Base-by-base conservation (phyloP, 164 flowering plant species). In the Piper longum region DNA sequence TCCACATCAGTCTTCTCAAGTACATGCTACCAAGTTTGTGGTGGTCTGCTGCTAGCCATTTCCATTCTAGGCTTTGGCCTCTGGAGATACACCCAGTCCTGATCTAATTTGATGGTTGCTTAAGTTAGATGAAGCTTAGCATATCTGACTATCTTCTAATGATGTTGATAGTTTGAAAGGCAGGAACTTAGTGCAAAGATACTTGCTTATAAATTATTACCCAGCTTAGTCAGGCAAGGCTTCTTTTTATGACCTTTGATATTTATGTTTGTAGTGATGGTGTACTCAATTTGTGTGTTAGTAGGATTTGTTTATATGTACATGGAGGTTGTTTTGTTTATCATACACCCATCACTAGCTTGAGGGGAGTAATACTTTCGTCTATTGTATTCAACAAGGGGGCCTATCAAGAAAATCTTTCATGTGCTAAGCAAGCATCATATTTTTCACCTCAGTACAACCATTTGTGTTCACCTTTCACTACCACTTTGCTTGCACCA, bases 381-480 rank as follows among this genome's bases (percentile, higher is more conserved):
- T 26, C 36, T 26, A 26, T 26, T 26, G 36, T 26, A 26, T 26
- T 1, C 36, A 26, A 26, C 36, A 26, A 26, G 36, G 36, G 2
- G 36, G 36, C 36, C 2, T 26, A 26, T 26, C 79, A 88, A 9
- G 89, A 91, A n/a, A n/a, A n/a, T n/a, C n/a, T n/a, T n/a, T n/a
- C 12, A 92, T 89, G 11, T 89, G 78, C 44, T 68, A 74, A 41
- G 98, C 98, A 56, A 77, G 89, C 71, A 87, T 89, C 54, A 77
- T 85, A 36, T 95, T 92, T 17, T 92, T 91, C 5, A 82, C 96
- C 2, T 87, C 83, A 64, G 74, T 73, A 41, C 82, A 61, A 5
- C 85, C 84, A 59, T 92, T 91, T 93, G 89, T 87, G 54, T 91
- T 92, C 5, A 26, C 98, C 98, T 0, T 83, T 92, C 16, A 89